Evolutionary conservation across 1,284 basidiomycete genomes (phyloP).

Genomic region (Ganoderma resinaceum): DNA sequence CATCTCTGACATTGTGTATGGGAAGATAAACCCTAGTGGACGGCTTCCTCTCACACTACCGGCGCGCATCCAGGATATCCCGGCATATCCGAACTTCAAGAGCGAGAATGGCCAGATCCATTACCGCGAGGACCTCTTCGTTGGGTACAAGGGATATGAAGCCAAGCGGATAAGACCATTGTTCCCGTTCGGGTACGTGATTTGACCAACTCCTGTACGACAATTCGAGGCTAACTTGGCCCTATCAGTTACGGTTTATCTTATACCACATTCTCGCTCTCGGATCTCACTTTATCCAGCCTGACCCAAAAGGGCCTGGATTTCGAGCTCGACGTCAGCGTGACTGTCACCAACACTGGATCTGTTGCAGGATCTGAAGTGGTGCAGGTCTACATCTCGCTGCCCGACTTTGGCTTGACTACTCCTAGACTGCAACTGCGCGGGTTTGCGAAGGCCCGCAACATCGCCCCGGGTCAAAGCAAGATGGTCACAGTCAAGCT

Average conservation of each 20-base stretch:
- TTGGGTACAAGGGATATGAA: slow-evolving; percentile 78
- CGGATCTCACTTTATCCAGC: slow-evolving; percentile 48
- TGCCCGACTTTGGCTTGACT: slow-evolving; percentile 58
- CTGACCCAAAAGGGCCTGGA: slow-evolving; percentile 34
- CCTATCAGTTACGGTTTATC: slow-evolving; percentile 66
- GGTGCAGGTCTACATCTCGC: slow-evolving; percentile 71
- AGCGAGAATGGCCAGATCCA: slow-evolving; percentile 72
- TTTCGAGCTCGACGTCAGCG: slow-evolving; percentile 45
- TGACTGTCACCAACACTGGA: slow-evolving; percentile 67
- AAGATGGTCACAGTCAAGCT: slow-evolving; percentile 3
- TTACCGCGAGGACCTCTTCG: slow-evolving; percentile 71
- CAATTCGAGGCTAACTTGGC: neutral
- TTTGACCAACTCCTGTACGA: neutral
- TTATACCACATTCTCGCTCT: slow-evolving; percentile 73
- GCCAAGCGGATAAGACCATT: slow-evolving; percentile 61
- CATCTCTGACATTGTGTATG: slow-evolving; percentile 77
- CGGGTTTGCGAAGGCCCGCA: slow-evolving; percentile 59
- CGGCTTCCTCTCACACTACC: slow-evolving; percentile 76
- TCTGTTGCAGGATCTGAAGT: slow-evolving; percentile 64
- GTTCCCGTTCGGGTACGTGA: slow-evolving; percentile 70
- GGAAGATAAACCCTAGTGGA: slow-evolving; percentile 75
- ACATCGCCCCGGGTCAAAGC: slow-evolving; percentile 11
- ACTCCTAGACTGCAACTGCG: slow-evolving; percentile 66
- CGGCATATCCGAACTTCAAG: slow-evolving; percentile 63
- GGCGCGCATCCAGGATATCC: slow-evolving; percentile 66